Conservation (phyloP, 176 grass and related monocot genomes). For the Juncus effusus region DNA sequence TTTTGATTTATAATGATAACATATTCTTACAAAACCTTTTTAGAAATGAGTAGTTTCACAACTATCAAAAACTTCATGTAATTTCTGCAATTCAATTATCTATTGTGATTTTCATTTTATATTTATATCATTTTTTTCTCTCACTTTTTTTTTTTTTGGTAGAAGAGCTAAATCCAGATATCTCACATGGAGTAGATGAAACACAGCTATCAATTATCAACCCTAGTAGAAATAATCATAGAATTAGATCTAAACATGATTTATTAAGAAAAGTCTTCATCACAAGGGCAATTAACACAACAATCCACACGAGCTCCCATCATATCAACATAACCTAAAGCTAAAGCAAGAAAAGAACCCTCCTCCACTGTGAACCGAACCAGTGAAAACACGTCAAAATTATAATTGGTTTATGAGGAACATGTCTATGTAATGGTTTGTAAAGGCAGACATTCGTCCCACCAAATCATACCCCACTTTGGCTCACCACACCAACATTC, state of each 20-base stretch:
- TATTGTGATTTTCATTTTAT: background rate
- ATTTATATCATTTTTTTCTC: background rate
- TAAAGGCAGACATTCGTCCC: background rate
- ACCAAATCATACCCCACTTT: background rate
- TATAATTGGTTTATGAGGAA: too few relatives aligned
- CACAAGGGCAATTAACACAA: background rate
- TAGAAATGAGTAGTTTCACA: too few relatives aligned
- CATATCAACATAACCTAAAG: conserved; percentile 3
- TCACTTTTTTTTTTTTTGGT: conserved; percentile 11
- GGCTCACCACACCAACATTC: background rate
- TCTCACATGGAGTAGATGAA: conserved; percentile 12
- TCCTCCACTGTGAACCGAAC: background rate
- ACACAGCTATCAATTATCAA: conserved; percentile 8
- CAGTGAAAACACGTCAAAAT: too few relatives aligned
- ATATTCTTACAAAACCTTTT: too few relatives aligned
- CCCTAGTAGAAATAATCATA: conserved; percentile 1
- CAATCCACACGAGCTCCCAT: conserved; percentile 23
- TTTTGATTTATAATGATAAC: too few relatives aligned
- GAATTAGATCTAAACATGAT: conserved; percentile 25
- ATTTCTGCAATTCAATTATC: too few relatives aligned
- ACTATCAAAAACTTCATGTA: too few relatives aligned
- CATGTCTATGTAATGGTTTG: too few relatives aligned
- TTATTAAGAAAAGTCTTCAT: conserved; percentile 7
- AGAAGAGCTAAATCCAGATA: conserved; percentile 5
- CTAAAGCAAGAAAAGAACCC: conserved; percentile 7